Base-by-base conservation (phyloP, 805 yeast species). In the Zygosaccharomyces gambellarensis region DNA sequence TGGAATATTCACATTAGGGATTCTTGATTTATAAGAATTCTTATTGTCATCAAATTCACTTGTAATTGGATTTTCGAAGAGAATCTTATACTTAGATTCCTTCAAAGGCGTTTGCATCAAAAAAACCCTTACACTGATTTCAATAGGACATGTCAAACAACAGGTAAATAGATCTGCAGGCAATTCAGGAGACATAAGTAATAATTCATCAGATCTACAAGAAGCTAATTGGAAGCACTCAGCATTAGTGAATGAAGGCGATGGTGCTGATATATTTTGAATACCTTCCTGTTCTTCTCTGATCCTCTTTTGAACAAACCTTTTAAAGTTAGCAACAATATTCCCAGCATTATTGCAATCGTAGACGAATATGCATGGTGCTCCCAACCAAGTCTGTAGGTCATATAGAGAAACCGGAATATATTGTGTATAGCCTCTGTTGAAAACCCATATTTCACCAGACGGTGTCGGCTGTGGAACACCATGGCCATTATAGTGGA, bases 361-460 rank as follows among this genome's bases (percentile, higher is more conserved):
- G 67, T 85, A 90, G 39, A 92, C 97, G 68, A 86, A 90, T 17
- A 94, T 86, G 47, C 95, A 92, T 0, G 99, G 99, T 1, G 97
- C 97, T 8, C 99, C 99, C 9, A 94, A 72, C 99, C 99, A 94
- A 3, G 95, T 84, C 61, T 94, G 99, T 43, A 94, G 72, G 62
- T 94, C 99, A 67, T 87, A 90, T n/a, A 94, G 70, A 8, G 96
- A 87, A 1, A 94, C 94, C 0, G 99, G 99, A 50, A 94, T 94
- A 65, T 94, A 94, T 70, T 94, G 99, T 1, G 99, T 94, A 65
- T 90, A 94, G 1, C 96, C 96, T 57, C 97, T 75, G 67, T 94
- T 94, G 72, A 94, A 94, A 9, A 94, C 98, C 99, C 99, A 94
- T 25, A 94, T 88, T 63, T 94, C 99, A 22, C 99, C 99, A 41